A percentile compares a stretch with the other conserved stretches of the same genome.
phyloP scores from a whole-genome alignment of 768 basidiomycete species.

The Mycena chlorophos region DNA sequence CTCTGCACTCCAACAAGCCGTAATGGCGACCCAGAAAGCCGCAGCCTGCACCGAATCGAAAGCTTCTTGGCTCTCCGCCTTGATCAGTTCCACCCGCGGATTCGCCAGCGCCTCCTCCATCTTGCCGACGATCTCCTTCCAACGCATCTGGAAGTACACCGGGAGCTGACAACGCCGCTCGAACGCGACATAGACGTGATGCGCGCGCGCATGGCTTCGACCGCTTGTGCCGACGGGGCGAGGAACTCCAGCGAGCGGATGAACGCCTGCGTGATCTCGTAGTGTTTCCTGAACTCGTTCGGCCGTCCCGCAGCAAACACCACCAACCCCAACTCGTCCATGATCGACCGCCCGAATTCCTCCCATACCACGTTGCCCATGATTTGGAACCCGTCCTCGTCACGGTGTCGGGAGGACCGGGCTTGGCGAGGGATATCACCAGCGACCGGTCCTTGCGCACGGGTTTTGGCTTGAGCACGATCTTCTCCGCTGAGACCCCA shows the following conservation, averaged over 20 bases:
- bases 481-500: slow-evolving; percentile 79
- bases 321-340: slow-evolving; percentile 77
- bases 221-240: slow-evolving; percentile 71
- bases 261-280: slow-evolving; percentile 82
- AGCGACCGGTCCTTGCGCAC: slow-evolving; percentile 15
- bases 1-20: slow-evolving; percentile 83
- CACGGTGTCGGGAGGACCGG: slow-evolving; percentile 4
- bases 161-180: slow-evolving; percentile 92
- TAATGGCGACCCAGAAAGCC: slow-evolving; percentile 70
- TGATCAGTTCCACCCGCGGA: slow-evolving; percentile 42
- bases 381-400: slow-evolving; percentile 66
- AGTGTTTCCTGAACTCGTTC: slow-evolving; percentile 87
- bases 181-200: slow-evolving; percentile 71
- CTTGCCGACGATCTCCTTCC: slow-evolving; percentile 86
- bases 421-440: slow-evolving; percentile 10
- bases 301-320: slow-evolving; percentile 94
- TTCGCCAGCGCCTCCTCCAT: slow-evolving; percentile 68
- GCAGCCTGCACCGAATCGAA: slow-evolving; percentile 55
- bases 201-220: slow-evolving; percentile 71
- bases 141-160: slow-evolving; percentile 94
- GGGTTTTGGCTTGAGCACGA: slow-evolving; percentile 50
- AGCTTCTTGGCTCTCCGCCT: slow-evolving; percentile 40
- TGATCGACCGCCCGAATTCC: slow-evolving; percentile 76
- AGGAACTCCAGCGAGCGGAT: slow-evolving; percentile 78
- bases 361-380: slow-evolving; percentile 89